phyloP scores from a whole-genome alignment of 2,329 filamentous ascomycete genomes.

The Nemania sp. region DNA sequence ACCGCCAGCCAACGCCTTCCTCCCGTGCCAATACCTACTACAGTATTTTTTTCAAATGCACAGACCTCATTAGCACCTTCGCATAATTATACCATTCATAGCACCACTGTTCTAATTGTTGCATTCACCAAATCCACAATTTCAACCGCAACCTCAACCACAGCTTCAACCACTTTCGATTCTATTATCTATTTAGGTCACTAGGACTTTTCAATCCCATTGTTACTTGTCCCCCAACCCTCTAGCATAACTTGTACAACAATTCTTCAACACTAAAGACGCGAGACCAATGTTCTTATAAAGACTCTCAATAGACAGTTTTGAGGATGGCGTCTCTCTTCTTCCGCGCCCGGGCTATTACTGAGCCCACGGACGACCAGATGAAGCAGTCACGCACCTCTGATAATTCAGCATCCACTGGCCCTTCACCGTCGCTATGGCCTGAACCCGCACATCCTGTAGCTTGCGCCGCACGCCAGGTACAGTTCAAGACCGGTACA shows the following conservation, averaged over 20 bases:
- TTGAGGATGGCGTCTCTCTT: not conserved
- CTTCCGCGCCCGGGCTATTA: not conserved
- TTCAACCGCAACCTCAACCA: no score
- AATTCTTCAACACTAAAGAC: not conserved
- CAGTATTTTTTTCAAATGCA: not conserved
- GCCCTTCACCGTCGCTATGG: constrained; percentile 37
- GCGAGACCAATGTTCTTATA: not conserved
- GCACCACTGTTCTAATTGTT: not conserved
- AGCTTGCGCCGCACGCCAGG: constrained; percentile 2
- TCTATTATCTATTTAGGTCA: not conserved
- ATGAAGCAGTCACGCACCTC: constrained; percentile 2
- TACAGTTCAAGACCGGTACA: constrained; percentile 4
- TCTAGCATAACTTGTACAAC: not conserved
- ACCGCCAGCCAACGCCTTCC: not conserved
- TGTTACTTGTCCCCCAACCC: constrained; percentile 1
- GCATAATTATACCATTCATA: not conserved
- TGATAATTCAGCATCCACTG: not conserved
- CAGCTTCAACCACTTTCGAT: not conserved
- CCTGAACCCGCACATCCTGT: constrained; percentile 27
- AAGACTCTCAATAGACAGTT: not conserved
- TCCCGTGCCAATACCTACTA: not conserved
- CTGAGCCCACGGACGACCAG: not conserved
- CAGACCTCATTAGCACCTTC: no score
- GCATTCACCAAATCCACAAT: not conserved
- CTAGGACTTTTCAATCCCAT: not conserved